Evolutionary conservation across 2,329 filamentous ascomycete species (phyloP), one percentile per base, ranked within the genome.

Genomic region (Tolypocladium capitatum): DNA sequence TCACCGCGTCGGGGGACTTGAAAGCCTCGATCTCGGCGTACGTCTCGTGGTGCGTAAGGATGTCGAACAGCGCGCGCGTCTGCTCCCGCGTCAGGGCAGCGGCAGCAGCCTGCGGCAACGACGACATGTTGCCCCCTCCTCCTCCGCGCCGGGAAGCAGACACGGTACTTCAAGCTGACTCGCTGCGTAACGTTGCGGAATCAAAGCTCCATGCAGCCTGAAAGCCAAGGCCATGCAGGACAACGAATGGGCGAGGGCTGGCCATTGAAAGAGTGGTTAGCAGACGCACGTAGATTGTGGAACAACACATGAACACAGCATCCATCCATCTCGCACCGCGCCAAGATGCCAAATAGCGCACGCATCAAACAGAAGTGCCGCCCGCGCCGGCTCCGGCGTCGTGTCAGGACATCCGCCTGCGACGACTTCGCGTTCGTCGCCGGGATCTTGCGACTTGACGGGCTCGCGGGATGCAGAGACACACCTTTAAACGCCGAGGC

Each of bases 21-120:
- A 90, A 88, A 51, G 73, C 74, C 58, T 83, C 75, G 51, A 88
- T 84, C 63, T 92, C 86, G 13, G 74, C 63, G 55, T 81, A 82
- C 1, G 75, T 77, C 61, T 80, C 70, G 52, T 75, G 59, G 56
- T 81, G 78, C 31, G 74, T 74, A 47, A 81, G 70, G 46, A 81
- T 78, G 56, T 81, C 74, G 52, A 81, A 72, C 16, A 81, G 69
- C 14, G 77, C 75, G 45, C 67, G 65, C 8, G 71, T 63, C 55
- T 80, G 76, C 51, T 62, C 58, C 21, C 56, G 53, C 36, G 59
- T 61, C 42, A 67, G 59, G 35, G 18, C 27, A 14, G 14, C 35
- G 3, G 16, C 20, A 6, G n/a, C 28, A n/a, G 34, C n/a, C 32
- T 6, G 44, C 2, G 46, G 9, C 5, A 35, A 13, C 24, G 34